phyloP scores from a whole-genome alignment of 2,329 filamentous ascomycete species.

The Sphaerostilbella broomeana region DNA sequence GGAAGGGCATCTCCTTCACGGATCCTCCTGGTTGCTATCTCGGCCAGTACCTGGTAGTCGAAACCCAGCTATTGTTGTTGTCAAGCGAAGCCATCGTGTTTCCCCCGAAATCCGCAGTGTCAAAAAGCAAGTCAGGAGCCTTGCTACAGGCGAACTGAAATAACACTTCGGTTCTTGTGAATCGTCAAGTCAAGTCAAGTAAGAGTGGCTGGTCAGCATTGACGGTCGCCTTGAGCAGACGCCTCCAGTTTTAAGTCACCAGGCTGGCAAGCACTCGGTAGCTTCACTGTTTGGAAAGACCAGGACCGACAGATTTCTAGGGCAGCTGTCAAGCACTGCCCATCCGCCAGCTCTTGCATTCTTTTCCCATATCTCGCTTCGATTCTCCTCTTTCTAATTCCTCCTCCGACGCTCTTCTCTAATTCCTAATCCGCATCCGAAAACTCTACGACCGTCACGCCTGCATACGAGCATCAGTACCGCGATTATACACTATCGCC shows the following conservation, averaged over 20 bases:
- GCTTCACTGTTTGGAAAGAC: neutral
- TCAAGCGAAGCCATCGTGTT: neutral
- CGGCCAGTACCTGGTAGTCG: no score
- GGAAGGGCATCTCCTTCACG: neutral
- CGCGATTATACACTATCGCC: slow-evolving; percentile 3
- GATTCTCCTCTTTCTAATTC: slow-evolving; percentile 2
- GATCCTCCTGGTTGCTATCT: no score
- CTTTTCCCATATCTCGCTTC: slow-evolving; percentile 14
- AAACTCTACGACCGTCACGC: slow-evolving; percentile 8
- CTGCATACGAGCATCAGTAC: slow-evolving; percentile 7
- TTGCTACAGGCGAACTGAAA: neutral
- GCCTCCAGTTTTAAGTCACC: neutral
- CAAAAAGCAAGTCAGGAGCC: no score
- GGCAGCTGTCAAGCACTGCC: slow-evolving; percentile 10
- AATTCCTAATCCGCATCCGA: neutral
- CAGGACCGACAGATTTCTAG: slow-evolving; percentile 1
- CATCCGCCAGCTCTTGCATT: neutral
- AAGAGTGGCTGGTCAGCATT: neutral
- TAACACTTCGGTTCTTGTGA: neutral
- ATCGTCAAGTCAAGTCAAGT: neutral
- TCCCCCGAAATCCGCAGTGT: no score
- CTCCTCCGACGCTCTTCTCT: slow-evolving; percentile 5
- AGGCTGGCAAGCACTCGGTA: slow-evolving; percentile 11
- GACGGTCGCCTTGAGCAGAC: neutral
- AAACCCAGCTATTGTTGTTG: neutral